A percentile compares a stretch with the other conserved stretches of the same genome.
Conservation (phyloP, 371 early-diverging fungal species). For the Saksenaea oblongispora region DNA sequence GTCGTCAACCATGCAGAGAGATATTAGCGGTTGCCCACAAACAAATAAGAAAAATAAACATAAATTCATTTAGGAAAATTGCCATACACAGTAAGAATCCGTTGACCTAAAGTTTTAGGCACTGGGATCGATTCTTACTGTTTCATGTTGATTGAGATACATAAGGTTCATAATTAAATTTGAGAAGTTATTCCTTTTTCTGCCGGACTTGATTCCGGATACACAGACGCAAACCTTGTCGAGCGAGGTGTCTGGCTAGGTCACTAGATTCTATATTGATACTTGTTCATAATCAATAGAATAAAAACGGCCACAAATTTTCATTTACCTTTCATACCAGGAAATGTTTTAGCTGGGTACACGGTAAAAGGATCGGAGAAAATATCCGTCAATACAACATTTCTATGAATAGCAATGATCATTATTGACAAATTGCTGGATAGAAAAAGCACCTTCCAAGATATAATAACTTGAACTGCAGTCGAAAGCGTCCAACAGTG, state of each 20-base stretch:
- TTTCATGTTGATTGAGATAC: neutral
- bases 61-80: neutral
- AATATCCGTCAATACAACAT: conserved; percentile 22
- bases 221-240: conserved; percentile 67
- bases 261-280: conserved; percentile 55
- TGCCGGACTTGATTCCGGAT: conserved; percentile 46
- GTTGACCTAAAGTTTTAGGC: neutral
- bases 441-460: conserved; percentile 23
- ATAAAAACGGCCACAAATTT: neutral
- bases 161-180: neutral
- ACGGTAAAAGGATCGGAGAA: conserved; percentile 53
- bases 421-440: neutral
- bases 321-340: conserved; percentile 64
- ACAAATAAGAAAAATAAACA: neutral
- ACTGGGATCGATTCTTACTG: neutral
- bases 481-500: conserved; percentile 39
- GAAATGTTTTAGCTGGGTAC: conserved; percentile 58
- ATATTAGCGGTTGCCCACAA: too few relatives aligned
- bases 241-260: conserved; percentile 64
- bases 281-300: neutral
- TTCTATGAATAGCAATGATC: conserved; percentile 14
- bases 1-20: too few relatives aligned
- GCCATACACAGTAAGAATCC: neutral
- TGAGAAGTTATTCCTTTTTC: conserved; percentile 14
- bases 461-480: conserved; percentile 47